These are phyloP conservation scores for Saturnispora zaruensis DNA, from an alignment of 805 yeast species.

Conservation along the genomic window DNA sequence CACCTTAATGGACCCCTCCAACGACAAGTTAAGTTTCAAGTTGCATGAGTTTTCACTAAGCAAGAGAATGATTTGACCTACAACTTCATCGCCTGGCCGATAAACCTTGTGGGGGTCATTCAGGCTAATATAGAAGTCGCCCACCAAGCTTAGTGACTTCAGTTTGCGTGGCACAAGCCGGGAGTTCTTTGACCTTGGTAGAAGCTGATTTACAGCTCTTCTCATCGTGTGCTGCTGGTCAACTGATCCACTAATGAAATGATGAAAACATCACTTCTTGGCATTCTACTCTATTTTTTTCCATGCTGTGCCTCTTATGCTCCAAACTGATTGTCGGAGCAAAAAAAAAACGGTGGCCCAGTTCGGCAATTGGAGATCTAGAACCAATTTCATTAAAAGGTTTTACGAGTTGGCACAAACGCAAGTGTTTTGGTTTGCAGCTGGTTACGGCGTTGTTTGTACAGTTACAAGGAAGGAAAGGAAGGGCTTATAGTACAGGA, in stretches of 20 bases:
- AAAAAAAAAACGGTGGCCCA: neutral
- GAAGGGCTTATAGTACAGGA: no score
- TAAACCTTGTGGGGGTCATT: constrained; percentile 70
- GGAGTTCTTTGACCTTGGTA: constrained; percentile 23
- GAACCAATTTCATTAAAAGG: neutral
- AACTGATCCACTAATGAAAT: neutral
- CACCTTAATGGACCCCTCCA: constrained; percentile 50
- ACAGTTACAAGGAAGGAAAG: no score
- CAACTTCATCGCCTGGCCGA: constrained; percentile 71
- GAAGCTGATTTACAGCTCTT: constrained; percentile 41
- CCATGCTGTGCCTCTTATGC: neutral
- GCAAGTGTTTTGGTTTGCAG: neutral
- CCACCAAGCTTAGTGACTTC: constrained; percentile 25
- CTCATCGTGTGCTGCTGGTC: constrained; percentile 29
- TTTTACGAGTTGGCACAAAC: neutral
- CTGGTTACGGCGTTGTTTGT: no score
- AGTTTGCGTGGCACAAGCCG: constrained; percentile 17
- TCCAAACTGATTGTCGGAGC: neutral
- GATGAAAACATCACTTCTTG: constrained; percentile 3
- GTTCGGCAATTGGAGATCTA: neutral
- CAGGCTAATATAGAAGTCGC: constrained; percentile 61
- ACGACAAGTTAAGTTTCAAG: constrained; percentile 43
- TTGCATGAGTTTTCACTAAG: constrained; percentile 48
- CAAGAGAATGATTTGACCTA: constrained; percentile 53
- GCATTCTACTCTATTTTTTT: constrained; percentile 2